These are phyloP conservation scores for Syncephalastrum contaminatum DNA, from an alignment of 371 early-diverging fungal genomes.

Conservation along the genomic window DNA sequence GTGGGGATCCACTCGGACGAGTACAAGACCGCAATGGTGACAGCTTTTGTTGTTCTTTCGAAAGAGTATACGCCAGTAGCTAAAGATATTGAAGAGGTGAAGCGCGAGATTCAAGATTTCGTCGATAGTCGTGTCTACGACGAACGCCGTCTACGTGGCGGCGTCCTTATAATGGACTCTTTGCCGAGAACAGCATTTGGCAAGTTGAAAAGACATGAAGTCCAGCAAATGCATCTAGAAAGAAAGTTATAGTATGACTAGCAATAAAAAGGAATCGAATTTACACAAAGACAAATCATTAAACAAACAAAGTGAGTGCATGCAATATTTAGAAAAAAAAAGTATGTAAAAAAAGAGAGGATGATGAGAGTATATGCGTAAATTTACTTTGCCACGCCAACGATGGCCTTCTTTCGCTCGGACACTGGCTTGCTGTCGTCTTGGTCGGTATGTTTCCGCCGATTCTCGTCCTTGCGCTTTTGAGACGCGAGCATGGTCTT, in stretches of 20 bases:
- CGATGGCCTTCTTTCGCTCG: conserved; percentile 83
- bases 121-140: not conserved
- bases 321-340: conserved; percentile 1
- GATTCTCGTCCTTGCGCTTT: conserved; percentile 82
- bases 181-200: not conserved
- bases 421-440: conserved; percentile 58
- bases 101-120: not conserved
- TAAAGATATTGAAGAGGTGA: too few species aligned
- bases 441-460: conserved; percentile 75
- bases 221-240: not conserved
- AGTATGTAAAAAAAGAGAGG: not conserved
- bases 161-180: not conserved
- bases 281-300: too few species aligned
- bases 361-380: conserved; percentile 1
- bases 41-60: too few species aligned
- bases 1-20: too few species aligned
- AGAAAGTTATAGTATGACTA: too few species aligned
- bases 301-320: conserved; percentile 2
- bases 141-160: not conserved
- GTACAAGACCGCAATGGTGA: too few species aligned
- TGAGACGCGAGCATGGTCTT: conserved; percentile 76
- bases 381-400: conserved; percentile 69
- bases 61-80: too few species aligned
- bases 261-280: not conserved
- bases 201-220: not conserved